Percentiles rank a stretch among this genome's conserved stretches.
These are phyloP conservation scores for Arthrocladium fulminans DNA, from an alignment of 2,329 filamentous ascomycete species.

Conservation along the genomic window DNA sequence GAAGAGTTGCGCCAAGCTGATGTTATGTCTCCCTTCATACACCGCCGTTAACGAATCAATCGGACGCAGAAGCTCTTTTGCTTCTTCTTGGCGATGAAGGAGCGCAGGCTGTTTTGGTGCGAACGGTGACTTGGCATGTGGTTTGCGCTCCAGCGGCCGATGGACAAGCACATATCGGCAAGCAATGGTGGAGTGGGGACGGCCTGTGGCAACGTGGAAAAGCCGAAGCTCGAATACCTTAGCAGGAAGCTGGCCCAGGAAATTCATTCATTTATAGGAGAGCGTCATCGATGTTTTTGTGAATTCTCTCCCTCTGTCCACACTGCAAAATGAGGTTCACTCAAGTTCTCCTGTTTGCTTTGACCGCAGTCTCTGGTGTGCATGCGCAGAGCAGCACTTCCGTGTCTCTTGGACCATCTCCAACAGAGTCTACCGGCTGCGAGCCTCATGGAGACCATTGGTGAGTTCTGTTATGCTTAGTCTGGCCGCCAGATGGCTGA, in stretches of 20 bases:
- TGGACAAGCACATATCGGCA: neutral
- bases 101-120: too few species aligned
- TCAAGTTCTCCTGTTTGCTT: neutral
- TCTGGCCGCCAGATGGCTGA: neutral
- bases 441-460: constrained; percentile 26
- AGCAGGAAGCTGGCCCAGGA: neutral
- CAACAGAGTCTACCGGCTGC: constrained; percentile 25
- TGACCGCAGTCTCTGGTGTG: neutral
- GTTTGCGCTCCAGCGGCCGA: too few species aligned
- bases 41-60: neutral
- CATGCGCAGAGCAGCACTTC: constrained; percentile 1
- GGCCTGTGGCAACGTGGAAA: neutral
- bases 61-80: too few species aligned
- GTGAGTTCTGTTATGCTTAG: constrained; percentile 5
- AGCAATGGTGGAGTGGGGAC: neutral
- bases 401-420: constrained; percentile 19
- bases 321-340: neutral
- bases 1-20: neutral
- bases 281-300: too few species aligned
- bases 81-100: too few species aligned
- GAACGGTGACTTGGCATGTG: too few species aligned
- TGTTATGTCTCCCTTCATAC: too few species aligned
- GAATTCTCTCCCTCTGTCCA: neutral
- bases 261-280: neutral
- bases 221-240: neutral